Percentiles rank a stretch among this genome's conserved stretches.
Conservation (phyloP, 129 eudicot genomes). For the Arctium minus region DNA sequence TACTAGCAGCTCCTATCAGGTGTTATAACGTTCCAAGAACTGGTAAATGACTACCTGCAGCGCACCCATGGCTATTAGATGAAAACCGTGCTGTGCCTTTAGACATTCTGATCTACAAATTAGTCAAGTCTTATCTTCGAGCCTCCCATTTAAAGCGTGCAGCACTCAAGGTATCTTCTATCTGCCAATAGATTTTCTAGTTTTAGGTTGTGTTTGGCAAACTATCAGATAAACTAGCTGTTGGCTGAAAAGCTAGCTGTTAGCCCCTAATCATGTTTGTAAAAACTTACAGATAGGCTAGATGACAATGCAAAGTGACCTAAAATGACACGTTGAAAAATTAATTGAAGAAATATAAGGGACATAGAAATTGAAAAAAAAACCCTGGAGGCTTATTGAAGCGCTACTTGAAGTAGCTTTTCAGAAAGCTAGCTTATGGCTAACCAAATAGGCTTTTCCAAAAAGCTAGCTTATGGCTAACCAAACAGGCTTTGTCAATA, state of each 20-base stretch:
- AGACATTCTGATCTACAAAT: constrained; percentile 65
- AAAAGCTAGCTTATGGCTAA: neutral
- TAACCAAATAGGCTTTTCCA: neutral
- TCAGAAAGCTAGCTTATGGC: too few relatives aligned
- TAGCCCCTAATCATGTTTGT: neutral
- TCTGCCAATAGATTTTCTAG: neutral
- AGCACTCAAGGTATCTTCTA: constrained; percentile 63
- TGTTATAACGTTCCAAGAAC: neutral
- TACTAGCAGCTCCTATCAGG: neutral
- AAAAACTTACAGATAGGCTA: too few relatives aligned
- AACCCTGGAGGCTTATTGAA: neutral
- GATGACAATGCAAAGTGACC: too few relatives aligned
- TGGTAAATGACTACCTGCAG: constrained; percentile 42
- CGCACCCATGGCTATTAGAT: constrained; percentile 91
- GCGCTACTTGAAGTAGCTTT: neutral
- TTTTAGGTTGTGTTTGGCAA: neutral
- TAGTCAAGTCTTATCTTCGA: constrained; percentile 77
- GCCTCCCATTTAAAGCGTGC: constrained; percentile 81
- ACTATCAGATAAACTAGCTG: neutral
- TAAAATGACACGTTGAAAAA: too few relatives aligned
- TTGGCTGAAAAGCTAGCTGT: neutral
- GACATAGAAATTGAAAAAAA: neutral
- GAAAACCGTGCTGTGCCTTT: constrained; percentile 61
- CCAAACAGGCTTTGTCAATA: neutral
- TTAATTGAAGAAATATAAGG: neutral